Evolutionary conservation across 352 stramenopile genomes (phyloP), one percentile per base, ranked within the genome.

Genomic region (Phytopythium boreale): DNA sequence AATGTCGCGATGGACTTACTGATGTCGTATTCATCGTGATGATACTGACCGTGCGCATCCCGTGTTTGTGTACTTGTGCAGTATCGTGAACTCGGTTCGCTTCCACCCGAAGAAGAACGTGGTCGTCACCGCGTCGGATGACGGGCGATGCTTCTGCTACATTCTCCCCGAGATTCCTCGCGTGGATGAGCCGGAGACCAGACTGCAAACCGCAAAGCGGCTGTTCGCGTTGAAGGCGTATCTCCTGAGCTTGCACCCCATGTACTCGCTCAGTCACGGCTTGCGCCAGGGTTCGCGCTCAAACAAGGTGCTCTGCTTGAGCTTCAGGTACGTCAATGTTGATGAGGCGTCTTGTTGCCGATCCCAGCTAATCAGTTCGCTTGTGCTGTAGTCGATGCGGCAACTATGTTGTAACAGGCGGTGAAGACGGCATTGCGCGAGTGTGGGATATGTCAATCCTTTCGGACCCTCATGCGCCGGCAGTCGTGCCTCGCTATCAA

Each of bases 91-190:
- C 69, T 89, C 86, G 17, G 80, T 91, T 59, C 82, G 84, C 39
- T 98, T 98, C 63, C 90, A 97, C 51, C 84, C 88, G 4, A 72
- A 64, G 19, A 84, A 90, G 51, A 96, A 95, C 51, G 81, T 97
- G 20, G 84, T 98, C 8, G 85, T 97, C n/a, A 97, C 86, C 1
- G 90, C 90, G 19, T 97, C 88, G n/a, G 92, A 98, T 59, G 92
- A 98, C 67, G 93, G 93, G 0, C 81, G 84, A 8, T 95, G 87
- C 63, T 96, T 95, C 53, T 93, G 93, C 66, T 98, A 96, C 76
- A 93, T 95, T 57, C 72, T 98, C 0, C 84, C 90, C 0, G 80
- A 92, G 17, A 84, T 97, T 29, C 72, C 74, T 12, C 64, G 63
- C 1, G 77, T 77, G 57, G 70, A 82, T 5, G 62, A 79, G 31